A percentile compares a stretch with the other conserved stretches of the same genome.
phyloP scores from a whole-genome alignment of 163 green algal genomes.

The Scenedesmus sp. region DNA sequence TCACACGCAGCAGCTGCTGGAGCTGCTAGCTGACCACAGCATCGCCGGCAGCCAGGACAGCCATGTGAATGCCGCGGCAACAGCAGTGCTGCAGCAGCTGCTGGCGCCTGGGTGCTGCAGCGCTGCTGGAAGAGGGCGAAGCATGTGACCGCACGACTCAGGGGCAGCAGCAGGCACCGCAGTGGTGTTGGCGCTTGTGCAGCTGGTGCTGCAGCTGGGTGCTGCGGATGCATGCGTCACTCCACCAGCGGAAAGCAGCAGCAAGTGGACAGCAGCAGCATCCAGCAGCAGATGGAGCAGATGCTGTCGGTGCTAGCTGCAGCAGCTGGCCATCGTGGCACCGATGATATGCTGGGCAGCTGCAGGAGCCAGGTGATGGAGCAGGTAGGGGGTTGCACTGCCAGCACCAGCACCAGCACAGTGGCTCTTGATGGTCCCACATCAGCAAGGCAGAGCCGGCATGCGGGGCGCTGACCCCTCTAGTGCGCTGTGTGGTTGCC shows the following conservation, averaged over 20 bases:
- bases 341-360: slow-evolving; percentile 16
- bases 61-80: slow-evolving; percentile 5
- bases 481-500: not conserved
- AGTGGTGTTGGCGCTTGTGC: not conserved
- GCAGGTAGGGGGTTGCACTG: slow-evolving; percentile 29
- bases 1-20: not conserved
- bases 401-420: too few species aligned
- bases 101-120: slow-evolving; percentile 8
- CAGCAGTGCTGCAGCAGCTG: slow-evolving; percentile 42
- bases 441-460: too few species aligned
- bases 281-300: not conserved
- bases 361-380: slow-evolving; percentile 7
- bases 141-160: not conserved
- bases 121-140: slow-evolving; percentile 7
- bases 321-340: not conserved
- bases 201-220: slow-evolving; percentile 34
- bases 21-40: not conserved
- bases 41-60: slow-evolving; percentile 27
- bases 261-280: not conserved
- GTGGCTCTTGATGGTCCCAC: too few species aligned
- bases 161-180: not conserved
- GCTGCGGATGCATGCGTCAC: not conserved
- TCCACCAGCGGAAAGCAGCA: not conserved
- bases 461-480: not conserved
- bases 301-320: not conserved